These are phyloP conservation scores for Pyrus pyrifolia DNA, from an alignment of 306 rosid genomes.

Conservation along the genomic window DNA sequence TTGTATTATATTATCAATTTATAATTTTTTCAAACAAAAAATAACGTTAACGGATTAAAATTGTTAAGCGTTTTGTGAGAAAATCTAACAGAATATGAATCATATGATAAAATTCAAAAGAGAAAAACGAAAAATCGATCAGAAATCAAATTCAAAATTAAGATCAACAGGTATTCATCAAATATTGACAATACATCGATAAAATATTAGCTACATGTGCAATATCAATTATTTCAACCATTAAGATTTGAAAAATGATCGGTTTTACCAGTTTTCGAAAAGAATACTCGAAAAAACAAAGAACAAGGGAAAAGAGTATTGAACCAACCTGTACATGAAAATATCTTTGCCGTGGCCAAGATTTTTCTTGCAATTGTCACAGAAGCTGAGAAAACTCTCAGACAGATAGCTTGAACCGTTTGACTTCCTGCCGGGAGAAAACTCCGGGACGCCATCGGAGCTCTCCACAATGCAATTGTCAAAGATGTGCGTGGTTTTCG, in stretches of 20 bases:
- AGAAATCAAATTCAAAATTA: background rate
- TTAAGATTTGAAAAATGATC: no score
- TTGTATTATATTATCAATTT: background rate
- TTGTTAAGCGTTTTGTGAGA: background rate
- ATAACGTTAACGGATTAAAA: no score
- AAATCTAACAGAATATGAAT: background rate
- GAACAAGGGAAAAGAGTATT: background rate
- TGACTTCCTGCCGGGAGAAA: constrained; percentile 22
- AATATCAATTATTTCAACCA: no score
- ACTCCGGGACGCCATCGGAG: constrained; percentile 37
- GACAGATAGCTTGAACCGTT: constrained; percentile 22
- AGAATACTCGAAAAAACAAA: background rate
- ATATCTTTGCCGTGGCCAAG: constrained; percentile 74
- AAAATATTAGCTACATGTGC: no score
- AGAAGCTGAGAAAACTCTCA: constrained; percentile 58
- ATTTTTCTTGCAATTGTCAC: constrained; percentile 66
- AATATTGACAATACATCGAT: no score
- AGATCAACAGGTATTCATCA: no score
- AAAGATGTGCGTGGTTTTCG: constrained; percentile 71
- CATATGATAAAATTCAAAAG: background rate
- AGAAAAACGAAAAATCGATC: background rate
- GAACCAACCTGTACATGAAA: constrained; percentile 86
- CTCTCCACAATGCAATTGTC: constrained; percentile 65
- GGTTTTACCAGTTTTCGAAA: no score
- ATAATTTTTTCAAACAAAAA: background rate